Conservation (phyloP, 2,329 filamentous ascomycete species). For the Mariannaea elegans region DNA sequence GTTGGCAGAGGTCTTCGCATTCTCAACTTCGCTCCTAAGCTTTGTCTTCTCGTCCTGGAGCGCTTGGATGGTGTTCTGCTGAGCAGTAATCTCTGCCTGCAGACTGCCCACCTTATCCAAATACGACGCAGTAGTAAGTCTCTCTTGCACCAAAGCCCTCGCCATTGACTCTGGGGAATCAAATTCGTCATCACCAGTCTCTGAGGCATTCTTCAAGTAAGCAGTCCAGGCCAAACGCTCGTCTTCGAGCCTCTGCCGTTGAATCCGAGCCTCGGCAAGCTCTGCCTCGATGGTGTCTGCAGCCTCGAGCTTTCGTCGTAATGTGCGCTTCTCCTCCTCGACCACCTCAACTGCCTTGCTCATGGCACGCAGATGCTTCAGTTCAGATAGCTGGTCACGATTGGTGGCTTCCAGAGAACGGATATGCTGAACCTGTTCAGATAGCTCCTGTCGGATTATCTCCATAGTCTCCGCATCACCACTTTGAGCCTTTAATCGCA, state of each 20-base stretch:
- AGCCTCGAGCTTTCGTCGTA: constrained; percentile 80
- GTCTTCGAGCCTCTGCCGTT: constrained; percentile 87
- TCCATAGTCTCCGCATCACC: constrained; percentile 86
- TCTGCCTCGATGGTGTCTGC: constrained; percentile 80
- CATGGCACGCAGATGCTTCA: constrained; percentile 82
- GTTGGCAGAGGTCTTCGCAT: constrained; percentile 63
- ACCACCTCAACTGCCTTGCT: constrained; percentile 92
- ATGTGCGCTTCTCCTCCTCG: constrained; percentile 89
- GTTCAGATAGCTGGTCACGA: constrained; percentile 79
- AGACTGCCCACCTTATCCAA: constrained; percentile 81
- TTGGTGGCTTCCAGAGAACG: constrained; percentile 83
- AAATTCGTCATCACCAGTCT: constrained; percentile 74
- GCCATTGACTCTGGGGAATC: constrained; percentile 89
- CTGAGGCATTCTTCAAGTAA: constrained; percentile 77
- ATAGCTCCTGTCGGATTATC: constrained; percentile 86
- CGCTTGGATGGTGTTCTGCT: constrained; percentile 76
- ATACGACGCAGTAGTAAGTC: constrained; percentile 81
- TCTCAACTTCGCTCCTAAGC: constrained; percentile 75
- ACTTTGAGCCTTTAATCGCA: constrained; percentile 85
- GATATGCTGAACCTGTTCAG: constrained; percentile 93
- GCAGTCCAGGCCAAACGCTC: constrained; percentile 88
- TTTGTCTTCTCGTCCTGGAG: constrained; percentile 75
- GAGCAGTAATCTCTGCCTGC: constrained; percentile 80
- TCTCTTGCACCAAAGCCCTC: constrained; percentile 82
- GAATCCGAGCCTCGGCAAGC: constrained; percentile 80